A percentile compares a stretch with the other conserved stretches of the same genome.
phyloP scores from a whole-genome alignment of 2,329 filamentous ascomycete species.

The Ilyonectria destructans region DNA sequence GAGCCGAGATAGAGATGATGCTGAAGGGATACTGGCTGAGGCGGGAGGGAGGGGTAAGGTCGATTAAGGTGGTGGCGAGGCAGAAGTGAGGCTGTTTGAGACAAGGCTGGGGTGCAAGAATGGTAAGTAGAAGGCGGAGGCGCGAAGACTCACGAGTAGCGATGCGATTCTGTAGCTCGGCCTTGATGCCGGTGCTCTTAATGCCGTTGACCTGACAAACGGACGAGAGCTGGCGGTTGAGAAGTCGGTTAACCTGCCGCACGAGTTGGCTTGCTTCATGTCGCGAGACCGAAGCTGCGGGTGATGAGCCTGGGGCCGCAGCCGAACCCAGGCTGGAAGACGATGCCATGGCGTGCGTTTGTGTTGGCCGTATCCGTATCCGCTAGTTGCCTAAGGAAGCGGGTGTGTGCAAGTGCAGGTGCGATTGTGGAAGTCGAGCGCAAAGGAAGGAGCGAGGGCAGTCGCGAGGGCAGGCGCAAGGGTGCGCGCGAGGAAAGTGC shows the following conservation, averaged over 20 bases:
- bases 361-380: conserved; percentile 13
- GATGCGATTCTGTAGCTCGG: conserved; percentile 84
- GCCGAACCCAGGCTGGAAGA: conserved; percentile 43
- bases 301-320: conserved; percentile 33
- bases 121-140: not conserved
- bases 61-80: not conserved
- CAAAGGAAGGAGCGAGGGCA: conserved; percentile 26
- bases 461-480: conserved; percentile 20
- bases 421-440: conserved; percentile 3
- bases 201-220: conserved; percentile 84
- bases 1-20: not conserved
- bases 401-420: conserved; percentile 2
- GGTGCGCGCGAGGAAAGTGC: conserved; percentile 34
- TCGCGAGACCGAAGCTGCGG: conserved; percentile 51
- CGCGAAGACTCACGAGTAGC: conserved; percentile 76
- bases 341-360: conserved; percentile 43
- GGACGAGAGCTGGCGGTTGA: conserved; percentile 79
- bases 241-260: conserved; percentile 63
- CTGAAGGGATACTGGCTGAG: not conserved
- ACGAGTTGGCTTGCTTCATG: conserved; percentile 64
- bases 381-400: conserved; percentile 2
- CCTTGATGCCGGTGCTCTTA: conserved; percentile 88
- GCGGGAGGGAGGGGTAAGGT: not conserved
- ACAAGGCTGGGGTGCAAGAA: not conserved
- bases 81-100: conserved; percentile 11